A percentile compares a stretch with the other conserved stretches of the same genome.
Conservation (phyloP, 2,329 filamentous ascomycete species). For the Diaporthe sp. region DNA sequence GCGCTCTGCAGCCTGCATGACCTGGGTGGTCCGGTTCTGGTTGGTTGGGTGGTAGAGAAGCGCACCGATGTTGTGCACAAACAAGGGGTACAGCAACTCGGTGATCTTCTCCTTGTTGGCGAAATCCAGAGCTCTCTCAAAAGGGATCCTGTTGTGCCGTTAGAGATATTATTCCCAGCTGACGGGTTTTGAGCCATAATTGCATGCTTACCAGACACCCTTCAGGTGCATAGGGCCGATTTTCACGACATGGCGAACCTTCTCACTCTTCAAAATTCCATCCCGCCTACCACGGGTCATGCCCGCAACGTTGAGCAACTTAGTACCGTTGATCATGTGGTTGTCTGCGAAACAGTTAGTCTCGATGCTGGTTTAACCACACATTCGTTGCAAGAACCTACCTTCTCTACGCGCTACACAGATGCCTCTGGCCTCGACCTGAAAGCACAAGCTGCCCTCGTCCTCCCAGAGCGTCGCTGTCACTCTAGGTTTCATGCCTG, state of each 20-base stretch:
- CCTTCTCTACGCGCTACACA: slow-evolving; percentile 96
- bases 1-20: slow-evolving; percentile 87
- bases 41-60: slow-evolving; percentile 95
- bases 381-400: slow-evolving; percentile 54
- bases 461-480: slow-evolving; percentile 99
- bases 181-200: background rate
- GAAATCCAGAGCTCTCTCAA: slow-evolving; percentile 96
- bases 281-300: slow-evolving; percentile 97
- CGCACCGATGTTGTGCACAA: slow-evolving; percentile 96
- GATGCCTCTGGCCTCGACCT: slow-evolving; percentile 95
- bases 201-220: slow-evolving; percentile 85
- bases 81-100: slow-evolving; percentile 92
- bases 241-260: slow-evolving; percentile 96
- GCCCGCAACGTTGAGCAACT: slow-evolving; percentile 94
- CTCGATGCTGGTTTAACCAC: background rate
- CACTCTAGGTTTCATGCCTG: slow-evolving; percentile 95
- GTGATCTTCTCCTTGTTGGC: slow-evolving; percentile 99
- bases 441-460: slow-evolving; percentile 96
- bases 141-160: slow-evolving; percentile 83
- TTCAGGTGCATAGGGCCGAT: slow-evolving; percentile 99
- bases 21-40: slow-evolving; percentile 83
- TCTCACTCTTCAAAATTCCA: slow-evolving; percentile 97
- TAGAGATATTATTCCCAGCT: background rate
- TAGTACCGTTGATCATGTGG: slow-evolving; percentile 99
- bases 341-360: slow-evolving; percentile 74